phyloP scores from a whole-genome alignment of 75 land plant genomes.

The Pinus taeda region DNA sequence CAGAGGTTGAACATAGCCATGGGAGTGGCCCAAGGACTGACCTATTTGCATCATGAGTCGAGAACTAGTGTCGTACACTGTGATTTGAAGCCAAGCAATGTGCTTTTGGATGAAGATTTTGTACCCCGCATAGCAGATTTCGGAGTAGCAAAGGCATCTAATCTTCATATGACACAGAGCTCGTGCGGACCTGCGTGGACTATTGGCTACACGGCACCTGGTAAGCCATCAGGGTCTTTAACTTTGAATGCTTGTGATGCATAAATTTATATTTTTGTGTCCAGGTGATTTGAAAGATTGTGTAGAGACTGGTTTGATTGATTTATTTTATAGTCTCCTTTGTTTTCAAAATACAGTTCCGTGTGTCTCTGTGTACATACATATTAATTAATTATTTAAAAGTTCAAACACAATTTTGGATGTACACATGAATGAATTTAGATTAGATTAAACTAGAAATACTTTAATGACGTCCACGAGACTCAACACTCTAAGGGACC shows the following conservation, averaged over 20 bases:
- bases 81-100: conserved; percentile 70
- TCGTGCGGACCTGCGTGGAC: conserved; percentile 40
- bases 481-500: too few relatives aligned
- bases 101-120: conserved; percentile 54
- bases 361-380: too few relatives aligned
- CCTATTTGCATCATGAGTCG: conserved; percentile 76
- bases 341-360: too few relatives aligned
- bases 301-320: too few relatives aligned
- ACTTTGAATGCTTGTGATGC: too few relatives aligned
- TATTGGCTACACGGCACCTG: conserved; percentile 61
- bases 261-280: not conserved
- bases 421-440: too few relatives aligned
- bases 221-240: conserved; percentile 9
- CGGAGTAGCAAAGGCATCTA: conserved; percentile 45
- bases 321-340: too few relatives aligned
- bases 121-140: conserved; percentile 62
- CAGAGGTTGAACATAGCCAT: conserved; percentile 53
- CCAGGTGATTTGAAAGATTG: too few relatives aligned
- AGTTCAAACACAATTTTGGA: too few relatives aligned
- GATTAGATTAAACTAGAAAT: too few relatives aligned
- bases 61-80: conserved; percentile 69
- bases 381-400: too few relatives aligned
- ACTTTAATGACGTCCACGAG: too few relatives aligned
- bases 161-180: conserved; percentile 18
- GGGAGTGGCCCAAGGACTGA: conserved; percentile 67